Percentiles rank a stretch among this genome's conserved stretches.
Conservation (phyloP, 805 yeast genomes). For the Hanseniaspora guilliermondii region DNA sequence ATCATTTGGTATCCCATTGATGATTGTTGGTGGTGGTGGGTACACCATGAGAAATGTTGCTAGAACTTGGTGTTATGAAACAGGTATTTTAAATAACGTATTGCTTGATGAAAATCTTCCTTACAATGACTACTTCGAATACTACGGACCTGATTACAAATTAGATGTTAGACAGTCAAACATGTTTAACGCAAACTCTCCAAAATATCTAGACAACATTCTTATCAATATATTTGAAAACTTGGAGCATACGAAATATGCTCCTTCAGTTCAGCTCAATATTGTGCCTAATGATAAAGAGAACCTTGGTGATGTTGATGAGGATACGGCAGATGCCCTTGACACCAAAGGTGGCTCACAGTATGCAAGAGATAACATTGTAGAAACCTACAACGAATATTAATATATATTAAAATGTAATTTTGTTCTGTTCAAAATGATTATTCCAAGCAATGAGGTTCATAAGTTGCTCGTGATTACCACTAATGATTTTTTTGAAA, state of each 20-base stretch:
- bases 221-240: conserved; percentile 63
- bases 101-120: conserved; percentile 68
- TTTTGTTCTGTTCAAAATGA: too few relatives aligned
- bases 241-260: conserved; percentile 80
- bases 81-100: conserved; percentile 74
- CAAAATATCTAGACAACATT: conserved; percentile 80
- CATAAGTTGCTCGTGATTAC: too few relatives aligned
- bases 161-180: conserved; percentile 89
- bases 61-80: conserved; percentile 87
- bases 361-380: conserved; percentile 61
- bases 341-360: conserved; percentile 89
- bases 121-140: conserved; percentile 94
- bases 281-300: conserved; percentile 81
- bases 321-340: conserved; percentile 63
- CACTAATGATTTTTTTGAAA: too few relatives aligned
- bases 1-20: conserved; percentile 76
- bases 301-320: conserved; percentile 75
- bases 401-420: not conserved
- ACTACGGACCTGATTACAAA: conserved; percentile 93
- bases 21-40: conserved; percentile 97
- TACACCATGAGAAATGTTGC: conserved; percentile 96
- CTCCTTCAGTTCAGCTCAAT: conserved; percentile 93
- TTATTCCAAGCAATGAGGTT: too few relatives aligned
- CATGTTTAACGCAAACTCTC: conserved; percentile 91
- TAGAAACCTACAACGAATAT: conserved; percentile 65